Percentiles rank a stretch among this genome's conserved stretches.
Evolutionary conservation across 257 asterid species (phyloP).

Genomic region (Penstemon eatonii): DNA sequence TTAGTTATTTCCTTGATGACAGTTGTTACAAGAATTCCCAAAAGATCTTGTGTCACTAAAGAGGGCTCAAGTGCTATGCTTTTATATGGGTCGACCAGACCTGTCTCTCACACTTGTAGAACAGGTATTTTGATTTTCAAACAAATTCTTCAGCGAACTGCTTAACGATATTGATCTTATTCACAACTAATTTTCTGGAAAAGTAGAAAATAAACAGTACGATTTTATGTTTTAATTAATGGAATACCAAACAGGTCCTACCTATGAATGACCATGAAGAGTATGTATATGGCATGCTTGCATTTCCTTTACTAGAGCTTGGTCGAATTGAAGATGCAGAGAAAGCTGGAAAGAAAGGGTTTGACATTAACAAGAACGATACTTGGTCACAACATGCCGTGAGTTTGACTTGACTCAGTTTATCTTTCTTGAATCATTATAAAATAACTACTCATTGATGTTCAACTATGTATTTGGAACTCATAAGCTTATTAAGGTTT

Average conservation of each 20-base stretch:
- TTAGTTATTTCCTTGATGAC: slow-evolving; percentile 28
- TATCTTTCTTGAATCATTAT: neutral
- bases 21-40: slow-evolving; percentile 79
- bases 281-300: slow-evolving; percentile 88
- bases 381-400: slow-evolving; percentile 98
- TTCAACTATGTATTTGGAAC: neutral
- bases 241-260: slow-evolving; percentile 56
- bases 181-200: neutral
- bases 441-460: slow-evolving; percentile 1
- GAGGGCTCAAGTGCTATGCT: slow-evolving; percentile 84
- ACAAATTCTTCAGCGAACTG: slow-evolving; percentile 8
- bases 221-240: neutral
- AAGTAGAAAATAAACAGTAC: neutral
- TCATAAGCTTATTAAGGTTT: neutral
- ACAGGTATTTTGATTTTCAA: slow-evolving; percentile 47
- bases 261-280: slow-evolving; percentile 57
- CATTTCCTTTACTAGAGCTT: slow-evolving; percentile 84
- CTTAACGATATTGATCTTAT: neutral
- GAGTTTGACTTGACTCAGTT: slow-evolving; percentile 36
- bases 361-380: slow-evolving; percentile 69
- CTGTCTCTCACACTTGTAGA: slow-evolving; percentile 71
- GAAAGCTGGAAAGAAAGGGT: slow-evolving; percentile 70
- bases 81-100: slow-evolving; percentile 85
- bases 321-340: slow-evolving; percentile 79
- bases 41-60: slow-evolving; percentile 77